Conservation (phyloP, 768 basidiomycete species). For the Termitomyces sp. region DNA sequence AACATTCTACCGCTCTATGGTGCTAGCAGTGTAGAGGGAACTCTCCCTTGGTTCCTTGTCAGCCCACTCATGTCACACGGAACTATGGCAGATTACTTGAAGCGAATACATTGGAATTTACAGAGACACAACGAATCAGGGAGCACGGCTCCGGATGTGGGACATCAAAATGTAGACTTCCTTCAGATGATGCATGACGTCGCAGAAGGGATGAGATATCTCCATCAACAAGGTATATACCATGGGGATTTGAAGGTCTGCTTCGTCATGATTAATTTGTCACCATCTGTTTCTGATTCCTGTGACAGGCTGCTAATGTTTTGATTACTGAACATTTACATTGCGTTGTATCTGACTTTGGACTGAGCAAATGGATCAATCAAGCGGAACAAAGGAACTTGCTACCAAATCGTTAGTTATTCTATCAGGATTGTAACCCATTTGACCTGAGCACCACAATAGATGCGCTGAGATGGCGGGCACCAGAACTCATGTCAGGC, state of each 20-base stretch:
- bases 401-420: neutral
- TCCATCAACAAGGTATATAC: slow-evolving; percentile 59
- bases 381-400: slow-evolving; percentile 56
- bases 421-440: neutral
- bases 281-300: neutral
- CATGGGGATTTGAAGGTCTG: slow-evolving; percentile 79
- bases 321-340: slow-evolving; percentile 57
- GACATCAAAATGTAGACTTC: slow-evolving; percentile 26
- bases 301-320: slow-evolving; percentile 61
- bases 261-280: neutral
- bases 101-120: slow-evolving; percentile 18
- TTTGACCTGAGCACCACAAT: neutral
- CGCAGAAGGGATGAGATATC: slow-evolving; percentile 73
- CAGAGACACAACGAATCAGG: slow-evolving; percentile 1
- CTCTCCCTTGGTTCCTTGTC: slow-evolving; percentile 75
- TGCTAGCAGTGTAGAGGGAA: slow-evolving; percentile 62
- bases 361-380: slow-evolving; percentile 71
- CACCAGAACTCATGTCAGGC: slow-evolving; percentile 57
- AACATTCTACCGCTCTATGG: slow-evolving; percentile 72
- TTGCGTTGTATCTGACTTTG: slow-evolving; percentile 78
- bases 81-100: slow-evolving; percentile 52
- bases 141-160: neutral
- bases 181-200: slow-evolving; percentile 65
- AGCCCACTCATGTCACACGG: slow-evolving; percentile 70
- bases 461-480: slow-evolving; percentile 52